Conservation (phyloP, 208 protist species). For the Tritrichomonas musculus region DNA sequence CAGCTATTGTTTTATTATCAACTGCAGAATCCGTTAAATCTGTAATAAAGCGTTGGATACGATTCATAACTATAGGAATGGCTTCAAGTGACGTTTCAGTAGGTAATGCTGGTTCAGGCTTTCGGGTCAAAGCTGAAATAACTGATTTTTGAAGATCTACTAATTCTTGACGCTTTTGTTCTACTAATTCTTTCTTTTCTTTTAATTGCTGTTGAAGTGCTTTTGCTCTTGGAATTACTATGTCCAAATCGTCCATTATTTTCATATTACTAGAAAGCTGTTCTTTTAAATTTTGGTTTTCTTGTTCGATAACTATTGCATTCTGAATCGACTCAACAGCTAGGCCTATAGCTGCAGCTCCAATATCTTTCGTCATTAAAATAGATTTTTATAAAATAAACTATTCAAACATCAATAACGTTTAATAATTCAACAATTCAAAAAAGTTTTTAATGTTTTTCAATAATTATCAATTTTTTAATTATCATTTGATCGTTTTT, state of each 20-base stretch:
- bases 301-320: neutral
- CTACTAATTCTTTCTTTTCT: neutral
- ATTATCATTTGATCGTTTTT: too few species aligned
- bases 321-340: neutral
- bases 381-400: too few species aligned
- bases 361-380: too few species aligned
- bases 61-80: constrained; percentile 17
- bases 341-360: too few species aligned
- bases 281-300: neutral
- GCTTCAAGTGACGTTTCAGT: neutral
- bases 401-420: too few species aligned
- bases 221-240: neutral
- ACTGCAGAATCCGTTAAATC: neutral
- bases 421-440: too few species aligned
- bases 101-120: neutral
- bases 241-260: neutral
- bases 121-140: neutral
- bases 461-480: too few species aligned
- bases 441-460: too few species aligned
- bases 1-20: neutral
- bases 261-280: neutral
- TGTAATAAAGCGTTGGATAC: neutral
- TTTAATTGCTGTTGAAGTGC: neutral
- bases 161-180: neutral
- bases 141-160: neutral